Percentiles rank a stretch among this genome's conserved stretches.
Conservation (phyloP, 768 basidiomycete species). For the Pleurotus salmoneostramineus region DNA sequence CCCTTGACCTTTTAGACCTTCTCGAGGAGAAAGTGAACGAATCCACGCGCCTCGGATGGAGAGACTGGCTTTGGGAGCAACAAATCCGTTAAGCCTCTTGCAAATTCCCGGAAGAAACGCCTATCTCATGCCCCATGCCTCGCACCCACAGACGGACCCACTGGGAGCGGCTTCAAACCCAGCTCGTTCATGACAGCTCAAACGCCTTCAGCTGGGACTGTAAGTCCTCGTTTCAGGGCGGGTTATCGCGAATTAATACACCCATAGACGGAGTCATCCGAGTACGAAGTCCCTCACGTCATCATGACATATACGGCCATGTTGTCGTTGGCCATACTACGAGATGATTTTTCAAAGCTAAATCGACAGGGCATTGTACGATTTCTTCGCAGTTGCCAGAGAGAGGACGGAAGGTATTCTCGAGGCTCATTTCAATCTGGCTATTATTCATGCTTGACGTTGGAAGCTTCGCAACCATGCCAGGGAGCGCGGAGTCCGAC, state of each 20-base stretch:
- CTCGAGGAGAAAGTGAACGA: constrained; percentile 42
- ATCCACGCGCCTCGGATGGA: constrained; percentile 60
- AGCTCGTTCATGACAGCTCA: constrained; percentile 63
- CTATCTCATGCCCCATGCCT: background rate
- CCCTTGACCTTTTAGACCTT: constrained; percentile 70
- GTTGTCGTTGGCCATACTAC: constrained; percentile 75
- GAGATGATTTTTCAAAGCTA: constrained; percentile 77
- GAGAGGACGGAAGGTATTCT: constrained; percentile 76
- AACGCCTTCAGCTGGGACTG: constrained; percentile 9
- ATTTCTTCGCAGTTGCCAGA: constrained; percentile 73
- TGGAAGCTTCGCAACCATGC: constrained; percentile 65
- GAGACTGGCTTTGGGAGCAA: constrained; percentile 87
- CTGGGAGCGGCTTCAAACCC: constrained; percentile 71
- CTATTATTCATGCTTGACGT: background rate
- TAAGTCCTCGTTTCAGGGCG: constrained; percentile 10
- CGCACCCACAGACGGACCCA: constrained; percentile 39
- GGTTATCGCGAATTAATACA: background rate
- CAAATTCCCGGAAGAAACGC: constrained; percentile 4
- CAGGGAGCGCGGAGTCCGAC: constrained; percentile 70
- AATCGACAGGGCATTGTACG: constrained; percentile 62
- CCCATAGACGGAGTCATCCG: constrained; percentile 31
- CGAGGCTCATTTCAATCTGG: background rate
- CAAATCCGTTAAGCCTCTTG: constrained; percentile 51
- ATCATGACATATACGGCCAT: constrained; percentile 95
- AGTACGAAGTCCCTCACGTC: constrained; percentile 72